These are phyloP conservation scores for Syncephalastrum racemosum DNA, from an alignment of 371 early-diverging fungal genomes.

Conservation along the genomic window DNA sequence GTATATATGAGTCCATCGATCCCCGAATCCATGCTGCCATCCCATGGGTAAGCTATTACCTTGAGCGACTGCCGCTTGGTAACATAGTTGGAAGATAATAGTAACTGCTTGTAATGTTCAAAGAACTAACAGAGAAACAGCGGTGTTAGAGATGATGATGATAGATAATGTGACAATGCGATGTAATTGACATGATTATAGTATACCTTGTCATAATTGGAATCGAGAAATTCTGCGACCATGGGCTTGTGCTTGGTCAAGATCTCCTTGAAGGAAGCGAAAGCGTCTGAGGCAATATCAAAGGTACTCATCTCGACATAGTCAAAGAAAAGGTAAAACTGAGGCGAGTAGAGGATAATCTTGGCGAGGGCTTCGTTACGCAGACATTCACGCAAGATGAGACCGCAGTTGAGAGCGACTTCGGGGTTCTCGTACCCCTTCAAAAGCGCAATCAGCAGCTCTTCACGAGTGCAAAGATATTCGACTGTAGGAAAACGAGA, in stretches of 20 bases:
- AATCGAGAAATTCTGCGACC: constrained; percentile 86
- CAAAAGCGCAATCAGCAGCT: constrained; percentile 78
- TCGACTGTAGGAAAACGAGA: constrained; percentile 95
- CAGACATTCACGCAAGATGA: constrained; percentile 94
- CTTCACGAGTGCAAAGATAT: constrained; percentile 81
- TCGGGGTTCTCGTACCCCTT: constrained; percentile 94
- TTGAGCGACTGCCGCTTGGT: constrained; percentile 97
- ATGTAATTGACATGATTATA: constrained; percentile 1
- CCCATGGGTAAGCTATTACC: constrained; percentile 44
- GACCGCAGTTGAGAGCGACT: constrained; percentile 95
- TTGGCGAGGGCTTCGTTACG: constrained; percentile 92
- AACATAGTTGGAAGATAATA: constrained; percentile 93
- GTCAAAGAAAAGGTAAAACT: constrained; percentile 90
- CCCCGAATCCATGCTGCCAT: not conserved
- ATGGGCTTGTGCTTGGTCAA: constrained; percentile 91
- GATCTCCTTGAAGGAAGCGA: constrained; percentile 97
- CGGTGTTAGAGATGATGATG: not conserved
- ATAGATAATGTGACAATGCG: not conserved
- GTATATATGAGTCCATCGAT: not conserved
- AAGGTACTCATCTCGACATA: constrained; percentile 96
- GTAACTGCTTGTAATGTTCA: constrained; percentile 79
- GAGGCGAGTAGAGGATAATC: constrained; percentile 76
- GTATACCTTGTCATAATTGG: constrained; percentile 83
- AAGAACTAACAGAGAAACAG: constrained; percentile 68
- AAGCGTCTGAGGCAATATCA: constrained; percentile 97